Percentiles rank a stretch among this genome's conserved stretches.
phyloP scores from a whole-genome alignment of 148 eudicot genomes.

The Simmondsia chinensis region DNA sequence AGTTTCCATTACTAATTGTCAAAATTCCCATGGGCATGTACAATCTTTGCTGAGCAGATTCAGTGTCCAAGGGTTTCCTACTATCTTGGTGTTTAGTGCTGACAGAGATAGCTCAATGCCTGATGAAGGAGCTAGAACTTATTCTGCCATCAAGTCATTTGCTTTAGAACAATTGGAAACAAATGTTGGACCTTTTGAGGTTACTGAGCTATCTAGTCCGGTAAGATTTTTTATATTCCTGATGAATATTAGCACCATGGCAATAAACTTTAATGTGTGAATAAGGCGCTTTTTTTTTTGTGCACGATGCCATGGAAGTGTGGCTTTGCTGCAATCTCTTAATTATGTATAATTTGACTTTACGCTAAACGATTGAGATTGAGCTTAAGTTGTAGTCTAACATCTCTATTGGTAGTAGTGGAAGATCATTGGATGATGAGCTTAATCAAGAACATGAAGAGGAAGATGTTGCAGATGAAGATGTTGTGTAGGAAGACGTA shows the following conservation, averaged over 20 bases:
- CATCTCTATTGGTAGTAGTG: too few relatives aligned
- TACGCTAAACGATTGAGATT: too few relatives aligned
- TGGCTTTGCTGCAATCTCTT: conserved; percentile 66
- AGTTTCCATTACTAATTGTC: neutral
- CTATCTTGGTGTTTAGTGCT: conserved; percentile 67
- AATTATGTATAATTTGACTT: too few relatives aligned
- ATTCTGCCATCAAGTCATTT: conserved; percentile 57
- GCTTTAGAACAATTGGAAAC: conserved; percentile 62
- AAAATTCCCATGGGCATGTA: neutral
- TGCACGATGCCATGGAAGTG: conserved; percentile 66
- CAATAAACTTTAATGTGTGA: neutral
- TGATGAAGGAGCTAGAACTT: conserved; percentile 62
- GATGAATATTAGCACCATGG: neutral
- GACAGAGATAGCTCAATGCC: conserved; percentile 54
- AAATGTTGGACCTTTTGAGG: conserved; percentile 59
- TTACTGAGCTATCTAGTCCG: conserved; percentile 45
- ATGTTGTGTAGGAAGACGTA: too few relatives aligned
- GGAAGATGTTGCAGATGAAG: too few relatives aligned
- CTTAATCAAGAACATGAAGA: too few relatives aligned
- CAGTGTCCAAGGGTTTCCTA: too few relatives aligned
- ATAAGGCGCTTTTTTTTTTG: neutral
- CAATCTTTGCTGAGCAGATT: conserved; percentile 73
- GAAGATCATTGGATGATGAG: too few relatives aligned
- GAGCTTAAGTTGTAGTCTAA: too few relatives aligned
- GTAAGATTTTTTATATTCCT: conserved; percentile 19